These are phyloP conservation scores for Aplosporella prunicola DNA, from an alignment of 2,329 filamentous ascomycete species.

Conservation along the genomic window DNA sequence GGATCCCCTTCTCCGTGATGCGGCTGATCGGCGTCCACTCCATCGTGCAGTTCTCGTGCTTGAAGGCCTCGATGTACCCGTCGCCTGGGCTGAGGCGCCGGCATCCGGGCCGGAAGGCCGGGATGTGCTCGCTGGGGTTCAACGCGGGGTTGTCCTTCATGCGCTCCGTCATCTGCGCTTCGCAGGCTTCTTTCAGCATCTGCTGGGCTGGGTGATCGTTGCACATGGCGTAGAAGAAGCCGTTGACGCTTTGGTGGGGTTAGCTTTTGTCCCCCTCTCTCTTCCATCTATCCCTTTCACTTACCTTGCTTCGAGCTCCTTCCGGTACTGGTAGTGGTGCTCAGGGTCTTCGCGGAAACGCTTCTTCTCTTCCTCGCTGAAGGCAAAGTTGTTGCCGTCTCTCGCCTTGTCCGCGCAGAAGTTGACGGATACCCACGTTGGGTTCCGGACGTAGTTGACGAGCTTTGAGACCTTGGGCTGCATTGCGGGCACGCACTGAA, in stretches of 20 bases:
- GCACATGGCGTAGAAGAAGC: constrained; percentile 26
- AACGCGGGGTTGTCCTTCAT: constrained; percentile 45
- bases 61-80: constrained; percentile 43
- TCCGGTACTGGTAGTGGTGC: constrained; percentile 35
- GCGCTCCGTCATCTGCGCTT: constrained; percentile 41
- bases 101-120: constrained; percentile 38
- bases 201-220: constrained; percentile 30
- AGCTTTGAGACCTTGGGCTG: constrained; percentile 38
- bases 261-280: too few relatives aligned
- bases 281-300: too few relatives aligned
- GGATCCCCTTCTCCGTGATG: constrained; percentile 38
- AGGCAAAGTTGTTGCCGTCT: too few relatives aligned
- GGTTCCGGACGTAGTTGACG: constrained; percentile 40
- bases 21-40: constrained; percentile 39
- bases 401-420: constrained; percentile 36
- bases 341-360: constrained; percentile 34
- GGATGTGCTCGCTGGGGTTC: constrained; percentile 39
- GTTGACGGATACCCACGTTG: too few relatives aligned
- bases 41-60: constrained; percentile 42
- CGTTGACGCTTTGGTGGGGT: too few relatives aligned
- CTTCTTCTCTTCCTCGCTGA: constrained; percentile 33
- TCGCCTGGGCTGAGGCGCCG: constrained; percentile 41
- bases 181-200: constrained; percentile 29
- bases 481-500: constrained; percentile 40
- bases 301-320: constrained; percentile 38